Evolutionary conservation across 768 basidiomycete species (phyloP), one percentile per base, ranked within the genome.

Genomic region (Leccinum ochraceum): DNA sequence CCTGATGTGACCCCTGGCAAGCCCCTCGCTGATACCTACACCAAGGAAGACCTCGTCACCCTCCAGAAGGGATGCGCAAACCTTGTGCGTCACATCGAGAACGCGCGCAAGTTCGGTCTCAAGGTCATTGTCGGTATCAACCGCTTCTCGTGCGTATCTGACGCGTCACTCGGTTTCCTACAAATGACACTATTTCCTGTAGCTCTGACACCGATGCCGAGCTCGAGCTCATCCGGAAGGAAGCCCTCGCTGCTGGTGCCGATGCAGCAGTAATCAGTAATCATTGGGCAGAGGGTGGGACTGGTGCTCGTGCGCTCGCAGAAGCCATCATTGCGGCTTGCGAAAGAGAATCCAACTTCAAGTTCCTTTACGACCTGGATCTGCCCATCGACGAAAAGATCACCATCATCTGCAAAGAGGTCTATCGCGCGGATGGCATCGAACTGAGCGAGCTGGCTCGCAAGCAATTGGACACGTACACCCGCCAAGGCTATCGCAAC

Each of bases 51-150:
- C 71, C 82, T 98, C 54, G 88, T 88, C 60, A 92, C 86, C 11
- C 86, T 99, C 57, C 87, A 87, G 74, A 90, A 92, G 72, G 96
- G 96, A 39, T 94, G 91, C 79, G 87, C 90, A 77, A 99, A 99
- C 79, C 78, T 99, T 67, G 84, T 85, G 64, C 92, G 88, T 74
- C 96, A 99, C 73, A 95, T 99, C 62, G 81, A 94, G 73, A 99
- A 98, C 75, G 89, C 90, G 30, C 88, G 87, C 76, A 98, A 97
- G 80, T 96, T 97, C 68, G 94, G 94, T 49, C 77, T 98, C 76
- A 98, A 99, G 80, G 95, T 95, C 60, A 86, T 99, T 63, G 89
- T 99, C 50, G 97, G 87, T 58, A 86, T 99, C 79, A 99, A 99
- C 77, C 88, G 88, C 72, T 99, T 99, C 77, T 80, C 90, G 94